Evolutionary conservation across 1,139 yeast species (phyloP).

Genomic region (Pichia sp.): DNA sequence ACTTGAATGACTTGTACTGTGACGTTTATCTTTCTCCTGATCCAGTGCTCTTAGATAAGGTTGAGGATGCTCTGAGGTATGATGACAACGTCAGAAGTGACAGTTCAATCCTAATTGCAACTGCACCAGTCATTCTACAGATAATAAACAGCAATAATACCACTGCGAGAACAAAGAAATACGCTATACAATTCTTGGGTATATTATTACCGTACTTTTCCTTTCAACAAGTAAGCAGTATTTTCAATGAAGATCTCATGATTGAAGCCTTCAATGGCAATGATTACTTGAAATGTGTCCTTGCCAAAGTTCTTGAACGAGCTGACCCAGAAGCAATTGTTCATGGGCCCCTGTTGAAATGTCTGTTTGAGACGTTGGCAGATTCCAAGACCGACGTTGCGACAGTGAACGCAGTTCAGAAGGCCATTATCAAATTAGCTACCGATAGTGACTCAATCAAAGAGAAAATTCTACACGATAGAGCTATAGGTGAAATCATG

Average conservation of each 20-base stretch:
- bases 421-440: slow-evolving; percentile 18
- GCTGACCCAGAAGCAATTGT: slow-evolving; percentile 15
- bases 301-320: slow-evolving; percentile 15
- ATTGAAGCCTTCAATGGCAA: slow-evolving; percentile 19
- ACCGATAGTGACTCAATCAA: slow-evolving; percentile 22
- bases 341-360: slow-evolving; percentile 21
- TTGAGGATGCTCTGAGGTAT: slow-evolving; percentile 12
- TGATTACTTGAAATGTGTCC: slow-evolving; percentile 16
- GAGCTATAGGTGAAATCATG: slow-evolving; percentile 15
- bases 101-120: slow-evolving; percentile 10
- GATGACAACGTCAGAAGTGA: slow-evolving; percentile 14
- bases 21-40: slow-evolving; percentile 12
- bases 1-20: slow-evolving; percentile 13
- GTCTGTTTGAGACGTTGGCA: slow-evolving; percentile 18
- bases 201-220: slow-evolving; percentile 19
- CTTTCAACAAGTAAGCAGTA: slow-evolving; percentile 18
- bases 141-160: slow-evolving; percentile 20
- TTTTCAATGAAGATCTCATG: slow-evolving; percentile 18
- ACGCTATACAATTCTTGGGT: slow-evolving; percentile 18
- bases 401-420: slow-evolving; percentile 17
- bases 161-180: slow-evolving; percentile 14
- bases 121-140: slow-evolving; percentile 16
- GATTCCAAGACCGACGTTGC: slow-evolving; percentile 14
- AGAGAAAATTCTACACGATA: slow-evolving; percentile 20
- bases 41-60: slow-evolving; percentile 12